Conservation (phyloP, 2,329 filamentous ascomycete genomes). For the Fusarium gaditjirri region DNA sequence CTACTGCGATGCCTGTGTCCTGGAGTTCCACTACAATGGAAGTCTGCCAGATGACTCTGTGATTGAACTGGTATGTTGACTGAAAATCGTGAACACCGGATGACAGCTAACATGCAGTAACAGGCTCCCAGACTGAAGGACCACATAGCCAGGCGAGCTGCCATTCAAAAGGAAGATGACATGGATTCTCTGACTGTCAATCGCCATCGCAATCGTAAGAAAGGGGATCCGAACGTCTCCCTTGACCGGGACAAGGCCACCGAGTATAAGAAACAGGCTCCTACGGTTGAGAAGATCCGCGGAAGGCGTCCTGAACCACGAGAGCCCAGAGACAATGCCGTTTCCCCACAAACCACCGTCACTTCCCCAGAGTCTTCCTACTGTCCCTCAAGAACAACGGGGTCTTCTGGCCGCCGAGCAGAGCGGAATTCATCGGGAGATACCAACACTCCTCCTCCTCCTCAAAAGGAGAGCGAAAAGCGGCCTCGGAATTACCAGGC, state of each 20-base stretch:
- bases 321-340: background rate
- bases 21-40: constrained; percentile 40
- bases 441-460: constrained; percentile 17
- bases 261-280: background rate
- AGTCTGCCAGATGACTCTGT: constrained; percentile 43
- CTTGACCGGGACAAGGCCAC: background rate
- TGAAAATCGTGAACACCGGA: background rate
- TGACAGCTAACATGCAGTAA: constrained; percentile 11
- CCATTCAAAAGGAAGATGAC: constrained; percentile 21
- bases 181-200: constrained; percentile 20
- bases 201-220: constrained; percentile 1
- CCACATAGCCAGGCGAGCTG: background rate
- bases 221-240: background rate
- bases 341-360: background rate
- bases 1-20: constrained; percentile 47
- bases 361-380: constrained; percentile 13
- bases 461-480: background rate
- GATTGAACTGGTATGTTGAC: constrained; percentile 40
- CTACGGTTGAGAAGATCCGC: background rate
- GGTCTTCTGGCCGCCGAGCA: constrained; percentile 45
- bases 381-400: constrained; percentile 37
- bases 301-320: constrained; percentile 7
- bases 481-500: constrained; percentile 33
- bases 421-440: constrained; percentile 39
- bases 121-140: background rate